These are phyloP conservation scores for Diutina siamensis DNA, from an alignment of 1,139 yeast genomes.

Conservation along the genomic window DNA sequence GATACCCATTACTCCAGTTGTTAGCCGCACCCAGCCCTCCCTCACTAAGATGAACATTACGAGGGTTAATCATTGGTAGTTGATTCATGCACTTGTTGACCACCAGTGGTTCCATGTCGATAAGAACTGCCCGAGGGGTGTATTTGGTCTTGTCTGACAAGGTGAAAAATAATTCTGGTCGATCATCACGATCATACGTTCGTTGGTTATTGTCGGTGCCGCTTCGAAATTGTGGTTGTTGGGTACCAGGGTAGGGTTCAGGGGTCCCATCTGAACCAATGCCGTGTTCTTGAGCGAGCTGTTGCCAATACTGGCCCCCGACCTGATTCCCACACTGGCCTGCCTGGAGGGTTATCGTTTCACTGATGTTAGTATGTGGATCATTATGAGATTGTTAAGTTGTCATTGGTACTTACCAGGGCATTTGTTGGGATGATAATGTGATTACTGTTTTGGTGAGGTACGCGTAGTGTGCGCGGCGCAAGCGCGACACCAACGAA, in stretches of 20 bases:
- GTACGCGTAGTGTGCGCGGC: neutral
- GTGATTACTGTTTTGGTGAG: constrained; percentile 8
- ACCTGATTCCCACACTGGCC: constrained; percentile 98
- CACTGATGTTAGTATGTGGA: constrained; percentile 18
- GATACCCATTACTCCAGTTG: constrained; percentile 89
- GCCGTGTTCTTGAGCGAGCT: constrained; percentile 81
- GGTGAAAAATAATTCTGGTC: constrained; percentile 78
- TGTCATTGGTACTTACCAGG: constrained; percentile 10
- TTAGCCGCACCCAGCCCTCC: constrained; percentile 92
- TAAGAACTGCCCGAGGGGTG: constrained; percentile 76
- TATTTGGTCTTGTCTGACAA: constrained; percentile 60
- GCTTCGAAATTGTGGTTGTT: neutral
- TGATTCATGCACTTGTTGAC: constrained; percentile 44
- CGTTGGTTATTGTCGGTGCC: neutral
- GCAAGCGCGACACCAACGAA: neutral
- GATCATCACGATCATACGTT: constrained; percentile 26
- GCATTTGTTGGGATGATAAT: neutral
- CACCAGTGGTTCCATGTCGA: constrained; percentile 90
- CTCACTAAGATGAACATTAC: constrained; percentile 68
- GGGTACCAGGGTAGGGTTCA: constrained; percentile 14
- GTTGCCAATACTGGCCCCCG: constrained; percentile 90
- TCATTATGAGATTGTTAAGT: constrained; percentile 33
- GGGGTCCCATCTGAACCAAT: constrained; percentile 62
- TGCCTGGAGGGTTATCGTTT: constrained; percentile 32
- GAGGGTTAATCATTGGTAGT: constrained; percentile 69